phyloP scores from a whole-genome alignment of 805 yeast genomes.

The Sugiyamaella americana region DNA sequence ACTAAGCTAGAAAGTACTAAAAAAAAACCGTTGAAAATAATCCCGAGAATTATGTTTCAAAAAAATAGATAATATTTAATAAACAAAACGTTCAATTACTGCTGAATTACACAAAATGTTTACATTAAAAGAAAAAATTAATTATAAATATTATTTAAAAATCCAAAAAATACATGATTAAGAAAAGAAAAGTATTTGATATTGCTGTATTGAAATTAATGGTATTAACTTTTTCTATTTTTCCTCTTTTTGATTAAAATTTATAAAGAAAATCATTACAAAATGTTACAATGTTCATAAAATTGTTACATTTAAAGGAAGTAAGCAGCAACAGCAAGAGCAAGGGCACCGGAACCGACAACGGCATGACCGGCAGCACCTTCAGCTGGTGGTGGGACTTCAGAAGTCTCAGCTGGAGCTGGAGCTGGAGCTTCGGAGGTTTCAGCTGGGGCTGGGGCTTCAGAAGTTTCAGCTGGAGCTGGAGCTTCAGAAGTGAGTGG shows the following conservation, averaged over 20 bases:
- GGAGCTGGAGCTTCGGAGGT: constrained; percentile 25
- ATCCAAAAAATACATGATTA: no score
- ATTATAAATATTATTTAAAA: no score
- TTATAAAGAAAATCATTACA: neutral
- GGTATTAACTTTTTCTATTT: no score
- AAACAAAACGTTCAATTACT: no score
- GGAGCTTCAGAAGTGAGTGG: constrained; percentile 20
- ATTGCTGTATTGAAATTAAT: no score
- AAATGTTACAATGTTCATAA: neutral
- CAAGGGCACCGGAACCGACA: constrained; percentile 37
- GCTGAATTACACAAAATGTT: no score
- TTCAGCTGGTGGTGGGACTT: constrained; percentile 18
- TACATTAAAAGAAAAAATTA: no score
- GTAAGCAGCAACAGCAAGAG: constrained; percentile 48
- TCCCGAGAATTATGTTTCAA: no score
- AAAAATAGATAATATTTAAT: no score
- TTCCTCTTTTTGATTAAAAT: neutral
- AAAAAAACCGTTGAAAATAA: no score
- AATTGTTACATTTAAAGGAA: constrained; percentile 39
- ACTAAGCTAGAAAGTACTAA: no score
- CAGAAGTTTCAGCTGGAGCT: constrained; percentile 13
- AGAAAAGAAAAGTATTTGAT: no score
- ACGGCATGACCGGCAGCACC: constrained; percentile 20
- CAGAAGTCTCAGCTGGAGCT: constrained; percentile 19
- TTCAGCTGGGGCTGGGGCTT: constrained; percentile 17